Evolutionary conservation across 805 yeast genomes (phyloP), one percentile per base, ranked within the genome.

Genomic region (Lachancea thermotolerans): DNA sequence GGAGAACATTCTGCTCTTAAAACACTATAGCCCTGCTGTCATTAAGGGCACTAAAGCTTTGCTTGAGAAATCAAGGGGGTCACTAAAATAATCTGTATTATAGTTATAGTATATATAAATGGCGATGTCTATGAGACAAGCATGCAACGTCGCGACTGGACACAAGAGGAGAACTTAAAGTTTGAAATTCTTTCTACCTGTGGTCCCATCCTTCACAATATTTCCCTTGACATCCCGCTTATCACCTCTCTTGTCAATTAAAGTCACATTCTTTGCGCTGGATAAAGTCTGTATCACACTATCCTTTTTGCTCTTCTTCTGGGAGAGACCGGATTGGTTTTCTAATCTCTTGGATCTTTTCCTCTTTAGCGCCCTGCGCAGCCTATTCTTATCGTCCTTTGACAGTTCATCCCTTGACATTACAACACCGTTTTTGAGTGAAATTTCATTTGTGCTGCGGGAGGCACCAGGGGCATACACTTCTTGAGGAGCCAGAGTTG

Each of bases 401-500:
- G 82, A 73, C 63, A 90, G 70, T 65, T 90, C 98, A 46, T 78
- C 84, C 64, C 85, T 84, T 10, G 95, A 77, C 67, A 85, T 78
- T 2, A 88, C 81, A 53, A 84, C 74, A 57, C 96, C 96, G 35
- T 87, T 81, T 55, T 79, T 79, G 53, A 87, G 70, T 48, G 77
- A 70, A 15, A 87, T 83, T 62, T 85, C 90, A 56, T 77, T 74
- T 11, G 72, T 69, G 41, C 72, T 69, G 39, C 69, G 70, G 11
- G 72, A 65, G 58, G 52, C 74, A 50, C 66, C 70, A 7, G 71
- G 62, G 60, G 73, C 78, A 66, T 82, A 93, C 8, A 93, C 73
- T 67, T 91, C 99, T 69, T 91, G 99, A 34, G 99, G 99, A 2
- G 99, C 99, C 56, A 93, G 73, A 40, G 85, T 77, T 11, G 82